Evolutionary conservation across 257 asterid genomes (phyloP).

Genomic region (Solanum lignicaule): DNA sequence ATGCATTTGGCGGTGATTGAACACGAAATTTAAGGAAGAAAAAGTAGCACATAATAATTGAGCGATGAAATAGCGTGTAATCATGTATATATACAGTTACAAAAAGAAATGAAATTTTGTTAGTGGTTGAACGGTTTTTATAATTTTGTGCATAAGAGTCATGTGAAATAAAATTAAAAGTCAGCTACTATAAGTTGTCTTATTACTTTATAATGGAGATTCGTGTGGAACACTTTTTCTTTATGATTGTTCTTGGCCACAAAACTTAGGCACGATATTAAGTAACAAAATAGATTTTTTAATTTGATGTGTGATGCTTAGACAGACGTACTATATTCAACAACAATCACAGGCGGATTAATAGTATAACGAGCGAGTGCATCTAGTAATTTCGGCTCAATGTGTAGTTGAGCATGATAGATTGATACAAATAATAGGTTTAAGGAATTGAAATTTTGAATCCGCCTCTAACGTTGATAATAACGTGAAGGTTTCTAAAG

Average conservation of each 20-base stretch:
- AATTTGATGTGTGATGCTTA: background rate
- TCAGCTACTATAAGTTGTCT: background rate
- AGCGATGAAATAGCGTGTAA: background rate
- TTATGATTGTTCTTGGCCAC: background rate
- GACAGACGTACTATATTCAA: background rate
- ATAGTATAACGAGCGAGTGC: background rate
- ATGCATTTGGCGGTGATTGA: fast-evolving
- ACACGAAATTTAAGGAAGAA: background rate
- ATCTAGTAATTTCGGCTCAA: background rate
- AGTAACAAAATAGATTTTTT: too few species aligned
- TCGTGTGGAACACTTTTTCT: background rate
- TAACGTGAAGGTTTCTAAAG: too few species aligned
- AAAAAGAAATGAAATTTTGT: background rate
- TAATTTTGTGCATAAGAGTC: background rate
- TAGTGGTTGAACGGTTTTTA: background rate
- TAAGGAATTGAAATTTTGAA: background rate
- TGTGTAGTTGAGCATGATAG: fast-evolving
- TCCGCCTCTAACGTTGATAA: fast-evolving
- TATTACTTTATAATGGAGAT: background rate
- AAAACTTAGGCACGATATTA: background rate
- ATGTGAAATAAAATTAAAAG: background rate
- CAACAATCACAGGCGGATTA: background rate
- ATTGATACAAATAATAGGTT: fast-evolving
- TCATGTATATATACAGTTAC: background rate
- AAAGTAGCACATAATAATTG: background rate